Base-by-base conservation (phyloP, 164 flowering plant genomes). In the Liriodendron chinense region DNA sequence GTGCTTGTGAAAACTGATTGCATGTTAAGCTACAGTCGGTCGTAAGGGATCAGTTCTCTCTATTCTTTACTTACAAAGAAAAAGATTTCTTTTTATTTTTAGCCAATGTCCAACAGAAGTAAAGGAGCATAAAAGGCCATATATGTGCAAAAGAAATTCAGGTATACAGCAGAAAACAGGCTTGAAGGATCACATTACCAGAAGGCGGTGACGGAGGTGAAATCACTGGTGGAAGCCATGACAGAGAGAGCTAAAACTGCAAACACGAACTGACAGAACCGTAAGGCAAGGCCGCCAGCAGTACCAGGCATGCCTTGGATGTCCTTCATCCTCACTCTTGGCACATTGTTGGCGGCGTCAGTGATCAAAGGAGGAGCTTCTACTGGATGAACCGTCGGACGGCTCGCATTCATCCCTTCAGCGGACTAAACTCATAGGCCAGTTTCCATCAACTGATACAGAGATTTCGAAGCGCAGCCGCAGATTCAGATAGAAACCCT, bases 281-380 rank as follows among this genome's bases (percentile, higher is more conserved):
- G 89, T 76, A 94, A 77, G 2, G 77, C 78, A 0, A 93, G 84
- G 5, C 97, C 95, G 1, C 92, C 94, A 3, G 70, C 67, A 0
- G 98, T 94, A 1, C 94, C 98, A 1, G 97, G 93, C 97, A 89
- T 91, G 47, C 98, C 98, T 74, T 89, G 94, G 28, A 91, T 62
- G 69, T 91, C 95, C 84, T 88, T 88, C 97, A 94, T 90, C 81
- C 95, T 86, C 75, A 86, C 85, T 72, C 92, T 86, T 1, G 85
- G 89, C 0, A 74, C 79, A 65, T 67, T 72, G 47, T 65, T 82
- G 21, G 69, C 49, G 6, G 70, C 86, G 7, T 72, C 89, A 26
- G 77, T 86, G 6, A 81, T 78, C 12, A 84, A 74, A 6, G 92
- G 92, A 10, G 90, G 91, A 72, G 91, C 93, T 65, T 89, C 97